Evolutionary conservation across 108 stramenopile genomes (phyloP), one percentile per base, ranked within the genome.

Genomic region (Schizochytrium sp.): DNA sequence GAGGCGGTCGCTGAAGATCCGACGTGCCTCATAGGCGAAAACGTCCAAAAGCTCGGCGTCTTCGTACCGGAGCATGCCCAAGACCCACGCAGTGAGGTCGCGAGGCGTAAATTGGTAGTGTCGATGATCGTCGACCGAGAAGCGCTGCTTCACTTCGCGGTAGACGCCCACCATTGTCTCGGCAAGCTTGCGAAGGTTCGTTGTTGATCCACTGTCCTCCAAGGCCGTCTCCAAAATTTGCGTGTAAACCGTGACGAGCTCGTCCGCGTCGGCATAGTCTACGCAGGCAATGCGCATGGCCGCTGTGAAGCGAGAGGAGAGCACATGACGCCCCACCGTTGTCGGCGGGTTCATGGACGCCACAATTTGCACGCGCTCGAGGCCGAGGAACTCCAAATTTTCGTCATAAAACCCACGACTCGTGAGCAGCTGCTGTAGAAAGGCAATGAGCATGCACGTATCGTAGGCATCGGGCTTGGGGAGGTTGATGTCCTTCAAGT

Each of bases 51-150:
- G 55, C 10, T 93, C 90, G 10, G 92, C 93, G 59, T 47, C 59
- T 23, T 94, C 93, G 92, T 95, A 95, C 23, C 94, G 91, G 5
- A 91, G 89, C 47, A 94, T 41, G 29, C 89, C 92, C 47, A 21
- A 43, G 44, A 92, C 92, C 94, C 94, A 94, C 5, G 60, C 63
- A 5, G 93, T 93, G 6, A 94, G 60, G 41, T 94, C 94, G 0
- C 94, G 92, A 10, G 94, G 94, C 29, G 94, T 94, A 83, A 94
- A 91, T n/a, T 92, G 63, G 91, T 94, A 94, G 60, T 94, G 94
- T n/a, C 94, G 91, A n/a, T 91, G 60, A 43, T 94, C 94, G 45
- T 93, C 92, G 58, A 93, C 92, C 2, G 92, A 69, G 87, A 93
- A 95, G 47, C 28, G 76, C 45, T 28, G n/a, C 34, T 89, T 90